A percentile compares a stretch with the other conserved stretches of the same genome.
phyloP scores from a whole-genome alignment of 495 filamentous ascomycete species.

The Aspergillus sparsus region DNA sequence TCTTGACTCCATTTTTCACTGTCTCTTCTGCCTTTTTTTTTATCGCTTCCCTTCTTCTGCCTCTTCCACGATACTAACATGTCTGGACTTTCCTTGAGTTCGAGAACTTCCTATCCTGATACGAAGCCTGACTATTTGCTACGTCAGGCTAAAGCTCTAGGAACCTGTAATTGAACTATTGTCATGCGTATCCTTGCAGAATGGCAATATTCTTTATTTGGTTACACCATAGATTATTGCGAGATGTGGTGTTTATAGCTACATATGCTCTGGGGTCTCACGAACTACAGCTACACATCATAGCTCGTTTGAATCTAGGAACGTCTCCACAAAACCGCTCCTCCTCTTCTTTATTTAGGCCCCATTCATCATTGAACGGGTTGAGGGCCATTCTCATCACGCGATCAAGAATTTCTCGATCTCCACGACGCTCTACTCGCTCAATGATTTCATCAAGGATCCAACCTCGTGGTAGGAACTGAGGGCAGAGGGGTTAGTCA shows the following conservation, averaged over 20 bases:
- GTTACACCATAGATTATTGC: no score
- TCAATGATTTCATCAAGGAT: constrained; percentile 90
- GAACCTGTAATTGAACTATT: no score
- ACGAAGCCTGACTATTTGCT: no score
- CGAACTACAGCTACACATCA: constrained; percentile 88
- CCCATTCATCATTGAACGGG: constrained; percentile 84
- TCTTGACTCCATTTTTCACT: constrained; percentile 13
- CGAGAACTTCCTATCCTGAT: background rate
- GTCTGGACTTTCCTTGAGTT: background rate
- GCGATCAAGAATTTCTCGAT: constrained; percentile 71
- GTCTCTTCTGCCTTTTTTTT: background rate
- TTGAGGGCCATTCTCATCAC: constrained; percentile 77
- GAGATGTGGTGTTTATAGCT: no score
- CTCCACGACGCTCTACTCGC: constrained; percentile 79
- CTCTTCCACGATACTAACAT: background rate
- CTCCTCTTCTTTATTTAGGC: constrained; percentile 68
- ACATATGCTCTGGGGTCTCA: constrained; percentile 20
- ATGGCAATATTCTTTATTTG: no score
- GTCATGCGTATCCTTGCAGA: no score
- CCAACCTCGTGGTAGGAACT: constrained; percentile 86
- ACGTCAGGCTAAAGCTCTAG: no score
- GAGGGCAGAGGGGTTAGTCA: constrained; percentile 1
- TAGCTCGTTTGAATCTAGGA: constrained; percentile 68
- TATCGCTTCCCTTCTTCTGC: background rate
- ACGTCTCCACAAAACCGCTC: constrained; percentile 86